Evolutionary conservation across 108 stramenopile species (phyloP), one percentile per base, ranked within the genome.

Genomic region (Nitzschia sp.): DNA sequence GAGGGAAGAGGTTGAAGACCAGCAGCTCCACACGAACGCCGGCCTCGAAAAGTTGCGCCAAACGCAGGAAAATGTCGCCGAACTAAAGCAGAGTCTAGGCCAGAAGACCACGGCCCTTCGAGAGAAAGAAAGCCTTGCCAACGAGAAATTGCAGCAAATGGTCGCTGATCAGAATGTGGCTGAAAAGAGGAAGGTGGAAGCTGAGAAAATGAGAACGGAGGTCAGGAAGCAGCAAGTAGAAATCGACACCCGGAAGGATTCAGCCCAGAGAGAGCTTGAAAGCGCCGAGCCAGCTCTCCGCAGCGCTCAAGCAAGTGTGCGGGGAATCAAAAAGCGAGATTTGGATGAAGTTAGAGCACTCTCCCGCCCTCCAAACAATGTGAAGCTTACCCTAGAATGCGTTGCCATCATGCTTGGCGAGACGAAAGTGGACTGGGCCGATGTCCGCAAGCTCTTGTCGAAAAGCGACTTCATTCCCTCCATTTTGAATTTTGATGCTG

Each of bases 91-190:
- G 29, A 91, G 87, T 31, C 79, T 98, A 18, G 86, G 83, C 8
- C 82, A 75, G 23, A 96, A 98, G 70, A 85, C 90, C 0, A 64
- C 68, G 31, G 94, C 90, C 51, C 83, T 99, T 15, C 67, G 80
- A 18, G 83, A 87, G 46, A 96, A 98, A 77, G 97, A 99, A 59
- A 72, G 64, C 6, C 75, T 91, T 21, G 99, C 98, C 3, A 97
- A 98, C 71, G 80, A 87, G 23, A 99, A 99, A 80, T 88, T 99
- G 3, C 91, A 95, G 70, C 94, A 97, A 72, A 99, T 99, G 98
- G 95, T 99, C 25, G 95, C 87, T n/a, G 97, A 98, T 46, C 98
- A 99, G 38, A 97, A 97, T 66, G 87, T 85, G 55, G 98, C 98
- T 2, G 98, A 99, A 68, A 85, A 93, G 64, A 66, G 95, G 25